Evolutionary conservation across 2,329 filamentous ascomycete species (phyloP), one percentile per base, ranked within the genome.

Genomic region (Ilyonectria mors-panacis): DNA sequence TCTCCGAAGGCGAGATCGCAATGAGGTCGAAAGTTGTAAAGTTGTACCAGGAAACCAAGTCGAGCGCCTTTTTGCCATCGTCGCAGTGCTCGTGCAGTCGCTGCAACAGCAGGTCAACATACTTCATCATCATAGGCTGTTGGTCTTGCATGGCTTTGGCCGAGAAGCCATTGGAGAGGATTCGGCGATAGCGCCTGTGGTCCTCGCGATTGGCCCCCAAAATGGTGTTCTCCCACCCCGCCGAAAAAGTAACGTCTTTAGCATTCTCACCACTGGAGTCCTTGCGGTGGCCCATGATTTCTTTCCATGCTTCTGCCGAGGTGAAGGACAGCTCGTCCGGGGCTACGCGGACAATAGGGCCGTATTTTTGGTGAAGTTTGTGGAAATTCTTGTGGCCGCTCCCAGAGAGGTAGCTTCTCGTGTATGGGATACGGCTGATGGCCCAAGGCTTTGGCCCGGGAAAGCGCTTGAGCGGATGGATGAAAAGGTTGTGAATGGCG

Each of bases 291-390:
- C 68, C 66, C 37, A 63, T 57, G 28, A 73, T 62, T 3, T 73
- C 67, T 6, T 67, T 62, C 60, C 68, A 67, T 13, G 65, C 66
- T n/a, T 59, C 56, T 0, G 67, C 59, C 15, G 59, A 42, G 10
- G 50, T 48, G 26, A 62, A 69, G 1, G 79, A 78, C 1, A 86
- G 76, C 30, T 79, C 74, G 26, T 80, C 77, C 0, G 84, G 83
- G 0, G 75, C 78, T 8, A 82, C 75, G 4, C 84, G 81, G 6
- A 86, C 77, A 1, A 85, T 76, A 21, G 73, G 63, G 4, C 76
- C 76, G 55, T 78, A 78, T 35, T 64, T 45, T 8, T 73, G 55
- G 26, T 78, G 76, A 7, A 72, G 51, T 1, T 59, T 39, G 10
- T 44, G 33, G 3, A 67, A 53, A 1, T 13, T 42, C 17, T 56